These are phyloP conservation scores for Mycena latifolia DNA, from an alignment of 768 basidiomycete genomes.

Conservation along the genomic window DNA sequence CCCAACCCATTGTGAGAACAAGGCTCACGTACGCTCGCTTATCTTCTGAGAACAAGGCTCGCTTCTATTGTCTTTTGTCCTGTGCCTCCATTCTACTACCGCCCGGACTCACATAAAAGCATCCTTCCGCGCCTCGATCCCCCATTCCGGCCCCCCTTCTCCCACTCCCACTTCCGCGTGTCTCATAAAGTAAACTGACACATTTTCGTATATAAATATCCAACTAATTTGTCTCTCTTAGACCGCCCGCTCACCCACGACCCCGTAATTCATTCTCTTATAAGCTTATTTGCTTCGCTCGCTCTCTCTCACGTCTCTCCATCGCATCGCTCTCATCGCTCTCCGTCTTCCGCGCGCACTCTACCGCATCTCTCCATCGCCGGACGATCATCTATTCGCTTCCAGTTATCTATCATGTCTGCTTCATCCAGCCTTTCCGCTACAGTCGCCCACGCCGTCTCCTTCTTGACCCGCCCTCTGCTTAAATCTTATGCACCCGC, in stretches of 20 bases:
- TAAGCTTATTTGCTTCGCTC: constrained; percentile 30
- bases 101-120: neutral
- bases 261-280: constrained; percentile 13
- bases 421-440: constrained; percentile 67
- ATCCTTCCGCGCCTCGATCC: neutral
- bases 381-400: constrained; percentile 63
- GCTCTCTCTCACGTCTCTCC: constrained; percentile 31
- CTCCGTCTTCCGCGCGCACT: constrained; percentile 48
- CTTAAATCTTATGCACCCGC: constrained; percentile 66
- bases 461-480: constrained; percentile 79
- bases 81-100: neutral
- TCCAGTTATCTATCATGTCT: constrained; percentile 49
- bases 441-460: constrained; percentile 80
- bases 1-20: neutral
- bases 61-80: constrained; percentile 3
- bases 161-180: constrained; percentile 22
- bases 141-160: constrained; percentile 17
- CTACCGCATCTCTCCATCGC: constrained; percentile 61
- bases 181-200: constrained; percentile 16
- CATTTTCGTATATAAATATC: neutral
- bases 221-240: constrained; percentile 5
- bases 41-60: neutral
- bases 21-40: too few relatives aligned
- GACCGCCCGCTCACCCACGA: constrained; percentile 23
- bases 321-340: constrained; percentile 1